phyloP scores from a whole-genome alignment of 805 yeast species.

The Suhomyces tanzawaensis region DNA sequence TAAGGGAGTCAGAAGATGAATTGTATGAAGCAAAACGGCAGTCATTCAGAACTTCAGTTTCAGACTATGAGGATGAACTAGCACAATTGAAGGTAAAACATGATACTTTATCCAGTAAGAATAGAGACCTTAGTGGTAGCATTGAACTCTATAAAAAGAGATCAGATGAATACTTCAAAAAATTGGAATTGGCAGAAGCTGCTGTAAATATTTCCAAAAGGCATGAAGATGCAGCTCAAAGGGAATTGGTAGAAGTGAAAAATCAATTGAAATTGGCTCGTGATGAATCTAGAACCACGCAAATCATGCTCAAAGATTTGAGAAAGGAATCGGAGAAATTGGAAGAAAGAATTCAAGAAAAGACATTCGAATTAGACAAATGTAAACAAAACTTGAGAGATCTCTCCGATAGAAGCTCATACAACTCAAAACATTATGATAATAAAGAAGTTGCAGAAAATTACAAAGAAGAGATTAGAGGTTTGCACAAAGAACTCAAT shows the following conservation, averaged over 20 bases:
- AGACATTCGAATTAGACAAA: constrained; percentile 52
- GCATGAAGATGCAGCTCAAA: constrained; percentile 52
- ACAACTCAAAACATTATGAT: constrained; percentile 46
- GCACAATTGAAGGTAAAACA: constrained; percentile 56
- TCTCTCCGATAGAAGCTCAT: constrained; percentile 55
- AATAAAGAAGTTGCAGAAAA: constrained; percentile 43
- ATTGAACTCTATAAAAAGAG: constrained; percentile 64
- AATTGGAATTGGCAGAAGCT: constrained; percentile 76
- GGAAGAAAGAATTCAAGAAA: constrained; percentile 56
- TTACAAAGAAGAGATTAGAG: constrained; percentile 51
- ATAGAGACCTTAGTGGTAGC: constrained; percentile 51
- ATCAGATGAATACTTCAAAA: constrained; percentile 69
- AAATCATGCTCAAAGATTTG: constrained; percentile 50
- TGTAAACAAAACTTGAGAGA: constrained; percentile 47
- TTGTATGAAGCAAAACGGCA: constrained; percentile 42
- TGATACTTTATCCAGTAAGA: constrained; percentile 55
- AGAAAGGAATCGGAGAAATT: constrained; percentile 49
- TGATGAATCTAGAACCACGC: constrained; percentile 54
- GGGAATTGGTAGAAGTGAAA: constrained; percentile 46
- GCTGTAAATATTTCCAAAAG: constrained; percentile 62
- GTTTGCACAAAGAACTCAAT: constrained; percentile 51
- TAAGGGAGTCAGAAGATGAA: constrained; percentile 44
- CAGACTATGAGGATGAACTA: constrained; percentile 35
- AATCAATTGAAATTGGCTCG: constrained; percentile 45
- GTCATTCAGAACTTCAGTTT: constrained; percentile 36